A percentile compares a stretch with the other conserved stretches of the same genome.
These are phyloP conservation scores for Lachnellula willkommii DNA, from an alignment of 2,329 filamentous ascomycete species.

Conservation along the genomic window DNA sequence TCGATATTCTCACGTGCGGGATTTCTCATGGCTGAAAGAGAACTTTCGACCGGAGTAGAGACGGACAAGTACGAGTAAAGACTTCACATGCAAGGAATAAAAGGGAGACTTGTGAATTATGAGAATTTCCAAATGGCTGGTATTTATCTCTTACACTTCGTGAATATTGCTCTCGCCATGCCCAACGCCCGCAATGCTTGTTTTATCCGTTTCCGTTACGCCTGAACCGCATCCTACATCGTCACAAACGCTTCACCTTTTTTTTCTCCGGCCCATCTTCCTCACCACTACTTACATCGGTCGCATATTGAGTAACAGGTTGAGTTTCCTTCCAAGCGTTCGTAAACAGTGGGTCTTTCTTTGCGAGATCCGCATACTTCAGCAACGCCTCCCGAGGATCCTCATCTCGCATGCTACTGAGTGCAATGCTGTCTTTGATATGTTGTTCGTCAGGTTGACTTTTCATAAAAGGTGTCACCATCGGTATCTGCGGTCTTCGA, in stretches of 20 bases:
- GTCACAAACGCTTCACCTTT: slow-evolving; percentile 40
- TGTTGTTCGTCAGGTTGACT: slow-evolving; percentile 84
- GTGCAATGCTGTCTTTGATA: slow-evolving; percentile 79
- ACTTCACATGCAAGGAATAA: not conserved
- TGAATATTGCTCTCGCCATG: not conserved
- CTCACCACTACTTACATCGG: slow-evolving; percentile 74
- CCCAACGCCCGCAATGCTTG: not conserved
- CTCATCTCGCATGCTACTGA: slow-evolving; percentile 91
- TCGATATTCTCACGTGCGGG: too few species aligned
- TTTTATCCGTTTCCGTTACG: not conserved
- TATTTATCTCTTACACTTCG: not conserved
- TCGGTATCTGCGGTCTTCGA: slow-evolving; percentile 75
- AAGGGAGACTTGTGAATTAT: not conserved
- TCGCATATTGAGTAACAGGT: slow-evolving; percentile 81
- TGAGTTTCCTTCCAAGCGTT: slow-evolving; percentile 90
- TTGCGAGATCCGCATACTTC: slow-evolving; percentile 89
- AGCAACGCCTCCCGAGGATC: slow-evolving; percentile 90
- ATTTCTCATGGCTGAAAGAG: too few species aligned
- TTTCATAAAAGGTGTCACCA: slow-evolving; percentile 84
- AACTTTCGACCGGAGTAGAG: too few species aligned
- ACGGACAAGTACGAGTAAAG: too few species aligned
- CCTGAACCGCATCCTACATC: not conserved
- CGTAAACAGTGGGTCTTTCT: slow-evolving; percentile 92
- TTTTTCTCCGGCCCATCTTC: slow-evolving; percentile 63
- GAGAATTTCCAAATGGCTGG: not conserved